Conservation (phyloP, 179 eudicot species). For the Drosera spatulata region DNA sequence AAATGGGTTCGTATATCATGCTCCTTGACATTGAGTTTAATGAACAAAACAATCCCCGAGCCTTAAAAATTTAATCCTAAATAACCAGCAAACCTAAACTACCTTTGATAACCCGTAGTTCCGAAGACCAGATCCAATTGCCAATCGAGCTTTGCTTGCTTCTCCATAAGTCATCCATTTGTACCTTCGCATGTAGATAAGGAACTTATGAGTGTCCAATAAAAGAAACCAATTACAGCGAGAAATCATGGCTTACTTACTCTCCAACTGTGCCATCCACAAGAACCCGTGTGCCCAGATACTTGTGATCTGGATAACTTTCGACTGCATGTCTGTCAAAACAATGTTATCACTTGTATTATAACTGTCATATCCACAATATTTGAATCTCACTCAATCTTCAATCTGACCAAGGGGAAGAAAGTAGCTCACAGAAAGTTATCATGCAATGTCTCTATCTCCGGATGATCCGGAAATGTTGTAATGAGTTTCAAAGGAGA, state of each 20-base stretch:
- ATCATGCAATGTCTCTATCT: constrained; percentile 85
- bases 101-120: constrained; percentile 62
- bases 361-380: constrained; percentile 1
- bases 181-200: constrained; percentile 43
- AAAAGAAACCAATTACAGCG: constrained; percentile 2
- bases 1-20: too few species aligned
- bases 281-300: constrained; percentile 85
- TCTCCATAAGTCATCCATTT: constrained; percentile 99
- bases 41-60: too few species aligned
- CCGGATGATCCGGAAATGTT: constrained; percentile 78
- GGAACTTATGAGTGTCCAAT: neutral
- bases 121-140: constrained; percentile 83
- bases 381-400: neutral
- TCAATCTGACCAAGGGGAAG: constrained; percentile 6
- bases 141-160: constrained; percentile 71
- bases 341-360: constrained; percentile 2
- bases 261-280: constrained; percentile 96
- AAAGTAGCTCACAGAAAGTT: constrained; percentile 68
- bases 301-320: constrained; percentile 72
- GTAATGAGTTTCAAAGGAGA: constrained; percentile 68
- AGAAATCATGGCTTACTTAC: constrained; percentile 33
- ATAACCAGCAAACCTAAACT: constrained; percentile 13
- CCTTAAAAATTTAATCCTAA: too few species aligned
- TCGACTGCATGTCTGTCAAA: constrained; percentile 70
- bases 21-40: too few species aligned